Conservation (phyloP, 1,284 basidiomycete species). For the Trichosporon faecale region DNA sequence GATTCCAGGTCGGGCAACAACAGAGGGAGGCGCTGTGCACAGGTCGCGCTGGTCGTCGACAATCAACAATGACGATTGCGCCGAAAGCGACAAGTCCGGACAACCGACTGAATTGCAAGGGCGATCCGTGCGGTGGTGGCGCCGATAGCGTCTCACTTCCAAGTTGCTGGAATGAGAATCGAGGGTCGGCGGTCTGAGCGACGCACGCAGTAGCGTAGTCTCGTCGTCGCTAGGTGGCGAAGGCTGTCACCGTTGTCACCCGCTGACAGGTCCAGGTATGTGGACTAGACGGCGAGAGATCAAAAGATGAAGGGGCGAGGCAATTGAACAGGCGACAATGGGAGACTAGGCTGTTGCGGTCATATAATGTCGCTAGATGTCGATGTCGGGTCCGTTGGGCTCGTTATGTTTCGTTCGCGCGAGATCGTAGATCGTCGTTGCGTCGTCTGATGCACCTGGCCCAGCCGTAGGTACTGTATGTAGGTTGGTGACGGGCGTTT, state of each 20-base stretch:
- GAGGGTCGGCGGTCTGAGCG: neutral
- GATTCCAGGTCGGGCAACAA: neutral
- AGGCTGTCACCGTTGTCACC: neutral
- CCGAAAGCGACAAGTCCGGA: conserved; percentile 4
- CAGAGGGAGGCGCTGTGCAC: neutral
- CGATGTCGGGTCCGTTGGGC: neutral
- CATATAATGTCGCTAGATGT: neutral
- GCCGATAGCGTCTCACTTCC: conserved; percentile 1
- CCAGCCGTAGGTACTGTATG: neutral
- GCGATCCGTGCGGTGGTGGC: conserved; percentile 7
- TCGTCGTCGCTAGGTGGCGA: neutral
- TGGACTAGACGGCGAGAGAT: neutral
- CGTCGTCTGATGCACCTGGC: neutral
- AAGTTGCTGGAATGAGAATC: neutral
- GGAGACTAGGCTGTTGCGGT: neutral
- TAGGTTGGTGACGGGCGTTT: neutral
- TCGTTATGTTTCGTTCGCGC: neutral
- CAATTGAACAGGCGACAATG: neutral
- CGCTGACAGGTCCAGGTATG: neutral
- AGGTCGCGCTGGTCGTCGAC: neutral
- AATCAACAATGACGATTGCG: neutral
- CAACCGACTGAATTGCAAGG: neutral
- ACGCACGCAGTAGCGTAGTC: neutral
- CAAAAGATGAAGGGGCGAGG: neutral
- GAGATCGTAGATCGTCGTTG: neutral